Evolutionary conservation across 129 eudicot species (phyloP).

Genomic region (Flaveria robusta): DNA sequence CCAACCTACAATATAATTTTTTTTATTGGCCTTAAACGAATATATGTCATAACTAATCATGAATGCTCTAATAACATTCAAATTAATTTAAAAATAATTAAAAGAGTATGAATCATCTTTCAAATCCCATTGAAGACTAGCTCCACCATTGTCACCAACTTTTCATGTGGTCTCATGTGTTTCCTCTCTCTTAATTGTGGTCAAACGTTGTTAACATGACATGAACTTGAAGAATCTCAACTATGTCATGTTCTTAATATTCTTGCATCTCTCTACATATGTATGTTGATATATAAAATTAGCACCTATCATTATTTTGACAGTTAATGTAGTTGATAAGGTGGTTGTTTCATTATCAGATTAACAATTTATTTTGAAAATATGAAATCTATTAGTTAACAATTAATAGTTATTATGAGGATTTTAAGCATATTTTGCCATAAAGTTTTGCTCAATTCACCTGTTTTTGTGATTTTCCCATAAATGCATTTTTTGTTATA

Average conservation of each 20-base stretch:
- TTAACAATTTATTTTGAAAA: neutral
- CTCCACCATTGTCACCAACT: neutral
- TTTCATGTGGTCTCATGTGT: neutral
- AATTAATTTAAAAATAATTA: no score
- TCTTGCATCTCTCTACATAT: neutral
- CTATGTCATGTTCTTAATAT: neutral
- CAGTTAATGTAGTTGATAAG: neutral
- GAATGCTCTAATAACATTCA: no score
- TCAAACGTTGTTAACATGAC: neutral
- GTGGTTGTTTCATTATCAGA: neutral
- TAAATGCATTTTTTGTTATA: no score
- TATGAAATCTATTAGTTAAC: neutral
- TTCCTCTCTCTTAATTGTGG: neutral
- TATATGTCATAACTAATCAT: no score
- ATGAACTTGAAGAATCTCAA: neutral
- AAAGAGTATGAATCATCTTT: no score
- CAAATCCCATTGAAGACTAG: neutral
- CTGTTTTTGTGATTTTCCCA: no score
- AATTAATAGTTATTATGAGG: neutral
- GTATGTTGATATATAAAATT: neutral
- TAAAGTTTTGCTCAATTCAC: neutral
- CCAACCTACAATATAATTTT: no score
- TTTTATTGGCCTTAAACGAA: no score
- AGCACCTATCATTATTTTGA: neutral
- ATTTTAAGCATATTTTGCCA: no score